phyloP scores from a whole-genome alignment of 1,284 basidiomycete genomes.

The Macrocystidia cucumis region DNA sequence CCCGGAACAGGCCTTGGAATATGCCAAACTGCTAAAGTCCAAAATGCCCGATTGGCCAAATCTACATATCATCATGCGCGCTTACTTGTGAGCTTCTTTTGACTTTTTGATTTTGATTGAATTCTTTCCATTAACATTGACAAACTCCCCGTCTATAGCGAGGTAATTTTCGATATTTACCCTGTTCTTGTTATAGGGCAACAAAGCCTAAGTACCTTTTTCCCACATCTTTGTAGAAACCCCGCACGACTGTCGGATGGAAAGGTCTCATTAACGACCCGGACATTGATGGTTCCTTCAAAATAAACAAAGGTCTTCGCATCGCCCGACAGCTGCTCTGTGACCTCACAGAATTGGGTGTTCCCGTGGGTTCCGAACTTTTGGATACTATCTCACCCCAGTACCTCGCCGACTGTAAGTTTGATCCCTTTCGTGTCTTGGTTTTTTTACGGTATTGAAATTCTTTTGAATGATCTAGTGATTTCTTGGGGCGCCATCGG shows the following conservation, averaged over 20 bases:
- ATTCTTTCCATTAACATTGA: slow-evolving; percentile 4
- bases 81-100: slow-evolving; percentile 73
- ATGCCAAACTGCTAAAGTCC: slow-evolving; percentile 71
- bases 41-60: slow-evolving; percentile 70
- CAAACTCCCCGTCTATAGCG: slow-evolving; percentile 25
- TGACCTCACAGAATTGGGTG: slow-evolving; percentile 81
- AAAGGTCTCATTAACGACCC: slow-evolving; percentile 90
- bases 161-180: too few species aligned
- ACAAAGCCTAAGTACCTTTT: slow-evolving; percentile 5
- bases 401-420: slow-evolving; percentile 64
- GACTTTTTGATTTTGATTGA: slow-evolving; percentile 5
- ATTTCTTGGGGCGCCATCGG: slow-evolving; percentile 98
- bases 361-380: slow-evolving; percentile 93
- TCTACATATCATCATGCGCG: slow-evolving; percentile 90
- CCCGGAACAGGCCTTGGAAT: slow-evolving; percentile 83
- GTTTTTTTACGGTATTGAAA: slow-evolving; percentile 6
- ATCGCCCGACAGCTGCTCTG: slow-evolving; percentile 85
- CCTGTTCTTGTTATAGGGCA: too few species aligned
- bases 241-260: slow-evolving; percentile 84
- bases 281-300: slow-evolving; percentile 88
- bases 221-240: slow-evolving; percentile 47
- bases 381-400: slow-evolving; percentile 92
- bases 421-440: background rate
- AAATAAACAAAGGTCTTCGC: slow-evolving; percentile 94
- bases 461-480: slow-evolving; percentile 31